A percentile compares a stretch with the other conserved stretches of the same genome.
These are phyloP conservation scores for Coemansia sp. DNA, from an alignment of 192 early-diverging fungal species.

Conservation along the genomic window DNA sequence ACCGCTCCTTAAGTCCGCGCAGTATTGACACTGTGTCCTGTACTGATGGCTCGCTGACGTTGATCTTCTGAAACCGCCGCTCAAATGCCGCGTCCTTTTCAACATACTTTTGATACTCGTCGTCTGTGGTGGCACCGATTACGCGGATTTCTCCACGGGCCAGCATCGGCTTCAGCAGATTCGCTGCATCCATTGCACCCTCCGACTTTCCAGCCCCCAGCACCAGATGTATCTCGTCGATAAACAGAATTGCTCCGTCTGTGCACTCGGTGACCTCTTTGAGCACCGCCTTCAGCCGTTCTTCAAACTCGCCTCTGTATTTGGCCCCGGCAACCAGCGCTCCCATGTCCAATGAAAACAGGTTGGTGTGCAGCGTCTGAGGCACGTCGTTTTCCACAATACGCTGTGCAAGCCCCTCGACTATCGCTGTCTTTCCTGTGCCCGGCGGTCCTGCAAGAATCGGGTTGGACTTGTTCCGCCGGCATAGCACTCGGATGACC, in stretches of 20 bases:
- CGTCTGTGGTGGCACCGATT: slow-evolving; percentile 95
- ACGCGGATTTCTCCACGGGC: slow-evolving; percentile 94
- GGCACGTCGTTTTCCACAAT: slow-evolving; percentile 95
- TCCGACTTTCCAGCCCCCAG: slow-evolving; percentile 91
- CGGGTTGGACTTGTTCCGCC: slow-evolving; percentile 91
- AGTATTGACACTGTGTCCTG: slow-evolving; percentile 77
- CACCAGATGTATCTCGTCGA: slow-evolving; percentile 96
- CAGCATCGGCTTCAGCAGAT: slow-evolving; percentile 96
- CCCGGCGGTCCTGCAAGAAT: slow-evolving; percentile 82
- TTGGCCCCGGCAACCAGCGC: slow-evolving; percentile 90
- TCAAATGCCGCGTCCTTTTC: slow-evolving; percentile 86
- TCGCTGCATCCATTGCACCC: slow-evolving; percentile 95
- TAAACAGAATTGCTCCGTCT: slow-evolving; percentile 91
- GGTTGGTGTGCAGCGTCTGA: slow-evolving; percentile 70
- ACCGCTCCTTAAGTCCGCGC: slow-evolving; percentile 75
- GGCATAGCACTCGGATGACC: slow-evolving; percentile 88
- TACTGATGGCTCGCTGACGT: slow-evolving; percentile 72
- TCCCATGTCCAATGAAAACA: slow-evolving; percentile 97
- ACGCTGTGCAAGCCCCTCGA: slow-evolving; percentile 93
- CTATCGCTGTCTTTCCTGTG: slow-evolving; percentile 77
- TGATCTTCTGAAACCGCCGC: slow-evolving; percentile 75
- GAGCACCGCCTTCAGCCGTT: slow-evolving; percentile 92
- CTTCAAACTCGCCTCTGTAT: slow-evolving; percentile 98
- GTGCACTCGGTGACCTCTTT: slow-evolving; percentile 92
- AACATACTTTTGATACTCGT: slow-evolving; percentile 93